Evolutionary conservation across 495 filamentous ascomycete species (phyloP).

Genomic region (Extremus antarcticus): DNA sequence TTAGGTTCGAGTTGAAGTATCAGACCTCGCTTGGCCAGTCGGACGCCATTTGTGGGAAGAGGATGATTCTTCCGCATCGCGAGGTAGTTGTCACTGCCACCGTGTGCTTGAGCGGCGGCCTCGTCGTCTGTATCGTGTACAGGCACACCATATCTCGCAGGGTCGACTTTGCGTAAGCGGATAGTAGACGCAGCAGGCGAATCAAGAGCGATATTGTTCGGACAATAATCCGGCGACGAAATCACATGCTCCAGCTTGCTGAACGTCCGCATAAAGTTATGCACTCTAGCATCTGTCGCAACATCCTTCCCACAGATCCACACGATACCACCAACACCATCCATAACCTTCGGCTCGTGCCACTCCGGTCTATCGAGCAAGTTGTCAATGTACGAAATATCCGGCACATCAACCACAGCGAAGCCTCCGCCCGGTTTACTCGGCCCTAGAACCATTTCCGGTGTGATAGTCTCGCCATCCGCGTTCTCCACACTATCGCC

Average conservation of each 20-base stretch:
- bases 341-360: conserved; percentile 51
- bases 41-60: conserved; percentile 13
- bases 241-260: conserved; percentile 59
- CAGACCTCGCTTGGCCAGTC: conserved; percentile 37
- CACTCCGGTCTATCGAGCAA: conserved; percentile 65
- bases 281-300: conserved; percentile 47
- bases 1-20: conserved; percentile 56
- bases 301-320: conserved; percentile 72
- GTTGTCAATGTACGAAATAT: conserved; percentile 51
- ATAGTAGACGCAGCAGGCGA: conserved; percentile 51
- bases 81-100: neutral
- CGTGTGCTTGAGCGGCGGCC: neutral
- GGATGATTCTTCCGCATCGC: conserved; percentile 19
- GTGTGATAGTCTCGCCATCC: conserved; percentile 47
- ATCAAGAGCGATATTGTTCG: conserved; percentile 59
- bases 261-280: conserved; percentile 55
- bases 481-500: conserved; percentile 43
- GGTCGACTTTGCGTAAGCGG: conserved; percentile 58
- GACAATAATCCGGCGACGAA: conserved; percentile 56
- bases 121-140: conserved; percentile 43
- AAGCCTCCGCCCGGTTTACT: conserved; percentile 50
- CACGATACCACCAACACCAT: conserved; percentile 54
- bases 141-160: conserved; percentile 54
- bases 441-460: conserved; percentile 56
- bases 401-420: conserved; percentile 70